Evolutionary conservation across 1,284 basidiomycete species (phyloP).

Genomic region (Salmacisia buchloeana): DNA sequence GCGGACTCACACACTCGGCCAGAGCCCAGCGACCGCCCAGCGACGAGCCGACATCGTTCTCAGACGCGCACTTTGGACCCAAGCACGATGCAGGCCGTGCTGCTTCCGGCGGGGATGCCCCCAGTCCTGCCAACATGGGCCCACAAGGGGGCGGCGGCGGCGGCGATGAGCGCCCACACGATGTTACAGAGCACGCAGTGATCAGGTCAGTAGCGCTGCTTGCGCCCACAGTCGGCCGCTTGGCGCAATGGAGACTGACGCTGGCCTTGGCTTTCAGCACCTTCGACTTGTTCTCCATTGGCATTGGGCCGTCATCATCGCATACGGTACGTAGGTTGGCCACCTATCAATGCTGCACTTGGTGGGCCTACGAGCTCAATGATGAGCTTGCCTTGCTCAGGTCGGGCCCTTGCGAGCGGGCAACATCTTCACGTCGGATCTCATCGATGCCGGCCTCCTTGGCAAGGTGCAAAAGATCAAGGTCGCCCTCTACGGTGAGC

Average conservation of each 20-base stretch:
- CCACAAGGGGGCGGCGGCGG: conserved; percentile 17
- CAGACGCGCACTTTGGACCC: conserved; percentile 18
- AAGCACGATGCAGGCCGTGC: not conserved
- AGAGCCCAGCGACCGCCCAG: too few species aligned
- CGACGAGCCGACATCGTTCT: conserved; percentile 14
- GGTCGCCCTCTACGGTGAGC: conserved; percentile 66
- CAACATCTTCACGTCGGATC: conserved; percentile 69
- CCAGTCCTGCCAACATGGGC: not conserved
- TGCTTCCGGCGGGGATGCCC: too few species aligned
- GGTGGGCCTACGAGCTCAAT: not conserved
- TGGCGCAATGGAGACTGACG: too few species aligned
- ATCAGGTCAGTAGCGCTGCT: conserved; percentile 58
- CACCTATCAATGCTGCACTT: not conserved
- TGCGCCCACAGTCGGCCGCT: too few species aligned
- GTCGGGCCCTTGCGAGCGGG: conserved; percentile 83
- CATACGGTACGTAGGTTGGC: not conserved
- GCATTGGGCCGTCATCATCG: conserved; percentile 55
- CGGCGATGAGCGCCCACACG: not conserved
- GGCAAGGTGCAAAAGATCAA: conserved; percentile 72
- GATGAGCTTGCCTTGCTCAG: conserved; percentile 56
- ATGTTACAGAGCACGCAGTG: conserved; percentile 72
- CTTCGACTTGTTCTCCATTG: conserved; percentile 84
- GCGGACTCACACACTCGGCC: too few species aligned
- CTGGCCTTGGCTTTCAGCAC: too few species aligned
- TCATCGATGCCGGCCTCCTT: conserved; percentile 66